These are phyloP conservation scores for Neurospora sp. DNA, from an alignment of 495 filamentous ascomycete genomes.

Conservation along the genomic window DNA sequence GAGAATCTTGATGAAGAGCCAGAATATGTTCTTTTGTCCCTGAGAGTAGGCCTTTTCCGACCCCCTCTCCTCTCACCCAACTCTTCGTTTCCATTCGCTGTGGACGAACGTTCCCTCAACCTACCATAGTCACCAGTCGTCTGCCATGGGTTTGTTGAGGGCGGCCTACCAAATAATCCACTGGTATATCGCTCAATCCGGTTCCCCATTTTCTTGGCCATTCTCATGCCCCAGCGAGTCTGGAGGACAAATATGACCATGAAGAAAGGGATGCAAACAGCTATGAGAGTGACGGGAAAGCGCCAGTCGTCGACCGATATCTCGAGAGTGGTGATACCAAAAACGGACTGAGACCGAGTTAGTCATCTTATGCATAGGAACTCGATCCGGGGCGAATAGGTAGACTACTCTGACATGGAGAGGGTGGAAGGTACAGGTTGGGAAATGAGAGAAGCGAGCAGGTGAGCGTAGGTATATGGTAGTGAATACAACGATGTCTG, in stretches of 20 bases:
- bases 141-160: not conserved
- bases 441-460: not conserved
- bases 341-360: slow-evolving; percentile 11
- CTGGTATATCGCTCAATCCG: not conserved
- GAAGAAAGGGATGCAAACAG: slow-evolving; percentile 26
- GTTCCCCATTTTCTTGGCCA: not conserved
- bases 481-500: not conserved
- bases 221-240: slow-evolving; percentile 13
- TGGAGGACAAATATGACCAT: slow-evolving; percentile 21
- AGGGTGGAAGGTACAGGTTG: not conserved
- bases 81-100: not conserved
- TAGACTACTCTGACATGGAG: not conserved
- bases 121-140: not conserved
- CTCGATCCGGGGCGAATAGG: not conserved
- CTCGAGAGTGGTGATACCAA: slow-evolving; percentile 23
- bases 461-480: not conserved
- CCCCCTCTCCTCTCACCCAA: not conserved
- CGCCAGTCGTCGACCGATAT: slow-evolving; percentile 19
- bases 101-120: not conserved
- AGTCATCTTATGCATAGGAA: not conserved
- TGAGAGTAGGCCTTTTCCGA: not conserved
- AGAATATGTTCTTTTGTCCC: not conserved
- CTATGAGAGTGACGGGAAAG: slow-evolving; percentile 21
- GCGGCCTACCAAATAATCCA: not conserved
- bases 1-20: not conserved